Evolutionary conservation across 495 filamentous ascomycete genomes (phyloP), one percentile per base, ranked within the genome.

Genomic region (Physcia stellaris): DNA sequence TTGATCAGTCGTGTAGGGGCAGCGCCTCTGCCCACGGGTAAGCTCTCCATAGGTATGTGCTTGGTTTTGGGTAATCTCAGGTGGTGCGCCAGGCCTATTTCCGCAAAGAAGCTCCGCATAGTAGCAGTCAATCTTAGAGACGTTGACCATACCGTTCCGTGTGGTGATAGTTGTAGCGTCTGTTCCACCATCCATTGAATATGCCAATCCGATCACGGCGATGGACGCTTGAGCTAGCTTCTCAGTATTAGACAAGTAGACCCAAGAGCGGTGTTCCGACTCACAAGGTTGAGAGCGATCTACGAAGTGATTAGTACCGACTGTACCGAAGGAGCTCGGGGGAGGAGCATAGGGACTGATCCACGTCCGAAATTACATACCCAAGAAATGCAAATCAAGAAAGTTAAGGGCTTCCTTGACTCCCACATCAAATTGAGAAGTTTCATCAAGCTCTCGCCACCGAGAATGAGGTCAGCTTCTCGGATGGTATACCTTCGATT

Each of bases 191-290:
- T 52, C 39, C 35, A 47, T 33, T 12, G 46, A 40, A 29, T 43
- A 49, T 9, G 34, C 41, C 20, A 52, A 22, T 16, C 37, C 23
- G 10, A 52, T 47, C 4, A 52, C 12, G 6, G 49, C 38, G 11
- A 50, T 36, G 7, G 46, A 36, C 10, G 36, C 37, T 47, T 52
- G 49, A 6, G 49, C 47, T 33, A 29, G n/a, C 40, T 43, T 31
- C 6, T 17, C 4, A 4, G 24, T n/a, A 34, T 47, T n/a, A 9
- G 10, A 15, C 4, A 24, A 9, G 20, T 9, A 15, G 21, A 24
- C 10, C 23, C n/a, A 32, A 11, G 4, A n/a, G n/a, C 30, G 4
- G 20, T 4, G 7, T 22, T 3, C 16, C 12, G 24, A 30, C 35
- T 39, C 35, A 42, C 35, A n/a, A 47, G 23, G 9, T 47, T 47